phyloP scores from a whole-genome alignment of 495 filamentous ascomycete genomes.

The Oidiodendron maius region DNA sequence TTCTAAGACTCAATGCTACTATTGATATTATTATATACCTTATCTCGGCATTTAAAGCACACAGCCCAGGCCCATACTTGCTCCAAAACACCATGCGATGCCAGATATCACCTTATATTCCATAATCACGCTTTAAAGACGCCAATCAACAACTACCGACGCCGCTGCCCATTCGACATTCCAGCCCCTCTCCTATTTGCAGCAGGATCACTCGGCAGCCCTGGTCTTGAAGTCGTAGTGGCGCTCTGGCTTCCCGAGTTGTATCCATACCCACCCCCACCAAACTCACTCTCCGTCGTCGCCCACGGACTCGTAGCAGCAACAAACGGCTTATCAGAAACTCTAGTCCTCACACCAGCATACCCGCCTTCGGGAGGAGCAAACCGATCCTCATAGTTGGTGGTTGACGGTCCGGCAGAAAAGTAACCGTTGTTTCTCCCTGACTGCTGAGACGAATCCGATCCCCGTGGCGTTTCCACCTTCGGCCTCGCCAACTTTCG shows the following conservation, averaged over 20 bases:
- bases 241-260: no score
- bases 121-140: no score
- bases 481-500: background rate
- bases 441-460: slow-evolving; percentile 2
- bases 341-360: slow-evolving; percentile 12
- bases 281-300: slow-evolving; percentile 32
- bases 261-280: slow-evolving; percentile 29
- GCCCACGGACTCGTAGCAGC: slow-evolving; percentile 42
- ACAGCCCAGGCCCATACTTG: no score
- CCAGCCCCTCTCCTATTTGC: slow-evolving; percentile 19
- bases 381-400: slow-evolving; percentile 39
- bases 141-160: background rate
- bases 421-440: slow-evolving; percentile 21
- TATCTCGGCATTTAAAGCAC: no score
- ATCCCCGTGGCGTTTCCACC: background rate
- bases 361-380: slow-evolving; percentile 31
- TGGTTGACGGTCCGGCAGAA: slow-evolving; percentile 24
- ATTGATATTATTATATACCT: no score
- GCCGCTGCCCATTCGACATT: background rate
- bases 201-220: slow-evolving; percentile 22
- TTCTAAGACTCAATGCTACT: no score
- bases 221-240: slow-evolving; percentile 6
- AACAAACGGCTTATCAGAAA: slow-evolving; percentile 36
- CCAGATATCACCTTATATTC: background rate
- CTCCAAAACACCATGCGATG: background rate